phyloP scores from a whole-genome alignment of 805 yeast species.

The Metschnikowia reukaufii region DNA sequence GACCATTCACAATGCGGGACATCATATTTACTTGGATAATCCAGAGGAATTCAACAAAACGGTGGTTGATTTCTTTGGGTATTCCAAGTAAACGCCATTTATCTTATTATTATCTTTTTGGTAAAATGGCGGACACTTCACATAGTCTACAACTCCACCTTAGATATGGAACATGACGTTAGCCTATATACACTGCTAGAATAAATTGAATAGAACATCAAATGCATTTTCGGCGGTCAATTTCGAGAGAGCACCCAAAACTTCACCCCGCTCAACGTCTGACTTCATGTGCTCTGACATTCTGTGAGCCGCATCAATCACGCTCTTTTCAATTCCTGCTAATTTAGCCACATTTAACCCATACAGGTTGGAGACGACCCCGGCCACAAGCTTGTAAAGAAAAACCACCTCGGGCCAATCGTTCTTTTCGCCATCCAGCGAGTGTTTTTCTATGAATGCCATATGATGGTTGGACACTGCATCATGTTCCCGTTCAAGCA shows the following conservation, averaged over 20 bases:
- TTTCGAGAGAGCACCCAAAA: conserved; percentile 4
- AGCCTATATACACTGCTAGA: background rate
- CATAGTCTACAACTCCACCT: background rate
- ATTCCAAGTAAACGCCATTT: too few relatives aligned
- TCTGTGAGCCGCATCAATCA: conserved; percentile 46
- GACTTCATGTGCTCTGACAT: conserved; percentile 35
- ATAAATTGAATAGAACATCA: conserved; percentile 2
- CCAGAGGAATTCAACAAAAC: conserved; percentile 31
- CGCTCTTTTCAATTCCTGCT: conserved; percentile 56
- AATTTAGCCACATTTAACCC: conserved; percentile 84
- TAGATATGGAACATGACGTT: background rate
- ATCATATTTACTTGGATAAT: conserved; percentile 44
- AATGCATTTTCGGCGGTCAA: conserved; percentile 4
- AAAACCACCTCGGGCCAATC: conserved; percentile 40
- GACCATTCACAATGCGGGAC: conserved; percentile 39
- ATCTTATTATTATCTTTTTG: too few relatives aligned
- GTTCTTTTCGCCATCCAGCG: conserved; percentile 24
- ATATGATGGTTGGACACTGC: conserved; percentile 64
- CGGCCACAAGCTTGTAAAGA: conserved; percentile 36
- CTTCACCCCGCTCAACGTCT: conserved; percentile 23
- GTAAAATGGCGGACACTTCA: too few relatives aligned
- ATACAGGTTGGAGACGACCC: conserved; percentile 58
- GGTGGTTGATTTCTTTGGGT: conserved; percentile 26
- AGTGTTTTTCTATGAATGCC: conserved; percentile 53
- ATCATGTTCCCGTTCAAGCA: conserved; percentile 44